Evolutionary conservation across 495 filamentous ascomycete genomes (phyloP).

Genomic region (Penicillium macrosclerotiorum): DNA sequence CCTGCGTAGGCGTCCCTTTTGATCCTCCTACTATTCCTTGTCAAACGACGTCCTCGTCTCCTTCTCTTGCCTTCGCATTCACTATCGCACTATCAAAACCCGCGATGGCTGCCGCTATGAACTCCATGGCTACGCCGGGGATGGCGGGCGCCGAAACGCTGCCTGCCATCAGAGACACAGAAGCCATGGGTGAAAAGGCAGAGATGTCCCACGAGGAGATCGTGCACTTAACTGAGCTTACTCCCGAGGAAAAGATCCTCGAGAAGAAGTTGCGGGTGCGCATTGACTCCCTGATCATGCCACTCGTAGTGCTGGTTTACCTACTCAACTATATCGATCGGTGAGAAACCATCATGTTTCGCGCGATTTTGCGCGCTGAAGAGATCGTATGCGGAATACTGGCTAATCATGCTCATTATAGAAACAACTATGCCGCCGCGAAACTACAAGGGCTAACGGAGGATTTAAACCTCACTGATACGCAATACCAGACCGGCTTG

Average conservation of each 20-base stretch:
- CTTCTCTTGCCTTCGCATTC: background rate
- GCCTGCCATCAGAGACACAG: slow-evolving; percentile 31
- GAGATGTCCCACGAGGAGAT: slow-evolving; percentile 44
- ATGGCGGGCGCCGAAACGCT: slow-evolving; percentile 20
- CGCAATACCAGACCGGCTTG: slow-evolving; percentile 48
- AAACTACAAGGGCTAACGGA: slow-evolving; percentile 51
- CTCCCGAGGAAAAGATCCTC: slow-evolving; percentile 42
- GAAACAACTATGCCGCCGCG: slow-evolving; percentile 57
- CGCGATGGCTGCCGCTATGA: background rate
- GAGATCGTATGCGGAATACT: background rate
- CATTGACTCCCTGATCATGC: slow-evolving; percentile 55
- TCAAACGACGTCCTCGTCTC: background rate
- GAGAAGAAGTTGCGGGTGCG: slow-evolving; percentile 48
- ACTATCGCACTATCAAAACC: background rate
- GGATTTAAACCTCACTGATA: slow-evolving; percentile 38
- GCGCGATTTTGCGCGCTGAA: too few relatives aligned
- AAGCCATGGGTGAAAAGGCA: slow-evolving; percentile 40
- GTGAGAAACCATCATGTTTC: slow-evolving; percentile 14
- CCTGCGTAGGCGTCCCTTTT: background rate
- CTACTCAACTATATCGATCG: slow-evolving; percentile 59
- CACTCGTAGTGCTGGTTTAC: slow-evolving; percentile 54
- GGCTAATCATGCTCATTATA: slow-evolving; percentile 16
- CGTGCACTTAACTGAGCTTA: slow-evolving; percentile 35
- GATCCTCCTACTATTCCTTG: background rate
- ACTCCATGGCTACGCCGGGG: too few relatives aligned